phyloP scores from a whole-genome alignment of 208 protist species.

The Paratrypanosoma confusum region DNA sequence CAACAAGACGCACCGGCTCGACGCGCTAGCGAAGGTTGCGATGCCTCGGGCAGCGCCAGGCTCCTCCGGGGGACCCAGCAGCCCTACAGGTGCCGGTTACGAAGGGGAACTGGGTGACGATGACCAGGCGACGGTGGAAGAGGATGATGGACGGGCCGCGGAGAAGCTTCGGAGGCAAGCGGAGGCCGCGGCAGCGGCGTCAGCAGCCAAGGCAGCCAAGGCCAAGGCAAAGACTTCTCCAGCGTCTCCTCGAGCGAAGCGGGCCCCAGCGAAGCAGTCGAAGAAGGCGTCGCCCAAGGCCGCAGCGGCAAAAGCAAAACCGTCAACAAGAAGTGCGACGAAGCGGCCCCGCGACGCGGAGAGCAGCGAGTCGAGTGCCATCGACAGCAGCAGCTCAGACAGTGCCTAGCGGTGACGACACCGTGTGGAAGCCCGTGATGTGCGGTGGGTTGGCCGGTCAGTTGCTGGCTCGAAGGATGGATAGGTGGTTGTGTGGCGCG shows the following conservation, averaged over 20 bases:
- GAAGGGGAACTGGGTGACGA: conserved; percentile 14
- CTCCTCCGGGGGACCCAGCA: background rate
- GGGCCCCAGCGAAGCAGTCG: conserved; percentile 1
- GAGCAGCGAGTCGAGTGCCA: background rate
- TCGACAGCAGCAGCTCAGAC: conserved; percentile 1
- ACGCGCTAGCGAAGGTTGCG: conserved; percentile 53
- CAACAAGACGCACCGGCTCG: conserved; percentile 72
- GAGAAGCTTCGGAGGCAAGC: background rate
- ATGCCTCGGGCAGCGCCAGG: conserved; percentile 20
- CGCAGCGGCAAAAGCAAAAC: conserved; percentile 2
- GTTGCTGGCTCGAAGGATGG: too few species aligned
- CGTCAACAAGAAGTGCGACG: conserved; percentile 1
- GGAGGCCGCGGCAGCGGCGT: conserved; percentile 2
- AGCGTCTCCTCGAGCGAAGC: conserved; percentile 6
- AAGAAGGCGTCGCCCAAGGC: conserved; percentile 4
- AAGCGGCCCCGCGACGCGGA: too few species aligned
- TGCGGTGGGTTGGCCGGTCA: too few species aligned
- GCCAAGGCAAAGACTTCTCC: too few species aligned
- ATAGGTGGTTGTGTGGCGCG: too few species aligned
- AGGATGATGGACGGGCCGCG: background rate
- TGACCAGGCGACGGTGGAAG: conserved; percentile 3
- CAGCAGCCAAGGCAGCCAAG: too few species aligned
- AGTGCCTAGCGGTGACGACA: too few species aligned
- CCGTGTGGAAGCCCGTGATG: too few species aligned
- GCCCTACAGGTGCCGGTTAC: conserved; percentile 2